These are phyloP conservation scores for Lipomyces chichibuensis DNA, from an alignment of 805 yeast species.

Conservation along the genomic window DNA sequence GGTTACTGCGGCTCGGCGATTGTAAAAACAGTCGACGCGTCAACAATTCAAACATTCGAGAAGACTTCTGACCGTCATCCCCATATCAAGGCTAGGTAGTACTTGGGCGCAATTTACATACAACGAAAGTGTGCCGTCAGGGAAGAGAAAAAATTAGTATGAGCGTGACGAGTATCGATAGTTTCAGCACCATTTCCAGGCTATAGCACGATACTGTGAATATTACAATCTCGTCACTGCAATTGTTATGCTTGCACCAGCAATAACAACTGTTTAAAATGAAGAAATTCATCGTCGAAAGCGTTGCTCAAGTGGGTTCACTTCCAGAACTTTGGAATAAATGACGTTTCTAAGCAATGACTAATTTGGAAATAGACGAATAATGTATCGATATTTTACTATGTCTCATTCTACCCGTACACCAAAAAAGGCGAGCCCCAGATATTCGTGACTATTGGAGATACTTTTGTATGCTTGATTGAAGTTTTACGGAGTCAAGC, in stretches of 20 bases:
- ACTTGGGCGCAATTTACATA: neutral
- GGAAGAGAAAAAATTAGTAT: neutral
- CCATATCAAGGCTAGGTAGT: neutral
- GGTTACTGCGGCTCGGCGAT: neutral
- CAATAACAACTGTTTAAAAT: neutral
- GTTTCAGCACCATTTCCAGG: neutral
- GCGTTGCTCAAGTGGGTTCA: constrained; percentile 14
- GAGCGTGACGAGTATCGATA: neutral
- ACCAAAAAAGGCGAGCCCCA: constrained; percentile 10
- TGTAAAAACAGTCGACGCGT: neutral
- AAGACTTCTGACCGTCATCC: neutral
- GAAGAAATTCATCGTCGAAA: constrained; percentile 16
- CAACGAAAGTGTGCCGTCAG: neutral
- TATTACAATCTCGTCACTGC: neutral
- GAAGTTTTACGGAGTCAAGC: neutral
- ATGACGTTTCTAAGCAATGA: neutral
- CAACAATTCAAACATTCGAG: neutral
- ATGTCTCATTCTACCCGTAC: constrained; percentile 24
- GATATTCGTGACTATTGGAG: constrained; percentile 30
- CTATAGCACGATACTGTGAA: neutral
- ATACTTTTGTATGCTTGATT: constrained; percentile 18
- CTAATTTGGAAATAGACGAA: constrained; percentile 9
- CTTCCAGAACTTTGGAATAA: neutral
- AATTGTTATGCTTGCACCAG: neutral
- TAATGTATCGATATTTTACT: constrained; percentile 26